A percentile compares a stretch with the other conserved stretches of the same genome.
Evolutionary conservation across 495 filamentous ascomycete species (phyloP).

Genomic region (Neurospora sp.): DNA sequence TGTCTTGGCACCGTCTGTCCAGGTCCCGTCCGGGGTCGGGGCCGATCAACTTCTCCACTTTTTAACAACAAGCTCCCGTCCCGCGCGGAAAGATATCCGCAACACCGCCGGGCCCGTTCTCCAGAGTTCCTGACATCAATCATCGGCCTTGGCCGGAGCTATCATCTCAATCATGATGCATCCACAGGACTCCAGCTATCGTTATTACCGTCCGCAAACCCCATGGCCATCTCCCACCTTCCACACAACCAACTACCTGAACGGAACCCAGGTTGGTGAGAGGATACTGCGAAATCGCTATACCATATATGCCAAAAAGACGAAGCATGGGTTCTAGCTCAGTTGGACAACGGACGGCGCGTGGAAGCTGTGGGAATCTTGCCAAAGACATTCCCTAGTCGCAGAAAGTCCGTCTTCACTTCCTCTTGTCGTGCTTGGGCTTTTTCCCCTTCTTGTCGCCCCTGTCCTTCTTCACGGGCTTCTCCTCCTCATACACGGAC

Average conservation of each 20-base stretch:
- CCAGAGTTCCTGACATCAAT: background rate
- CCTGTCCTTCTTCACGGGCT: slow-evolving; percentile 43
- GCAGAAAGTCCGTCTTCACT: slow-evolving; percentile 4
- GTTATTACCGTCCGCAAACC: background rate
- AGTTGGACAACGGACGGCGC: background rate
- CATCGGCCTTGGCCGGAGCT: background rate
- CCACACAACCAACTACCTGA: background rate
- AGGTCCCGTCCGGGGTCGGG: background rate
- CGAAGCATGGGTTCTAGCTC: background rate
- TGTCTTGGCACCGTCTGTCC: background rate
- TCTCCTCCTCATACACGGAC: slow-evolving; percentile 50
- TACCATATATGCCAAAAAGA: background rate
- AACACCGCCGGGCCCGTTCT: background rate
- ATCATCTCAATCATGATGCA: background rate
- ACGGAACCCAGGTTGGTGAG: background rate
- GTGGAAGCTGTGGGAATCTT: background rate
- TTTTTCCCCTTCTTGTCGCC: slow-evolving; percentile 47
- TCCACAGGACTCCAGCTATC: background rate
- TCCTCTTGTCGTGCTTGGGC: slow-evolving; percentile 35
- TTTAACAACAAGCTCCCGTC: background rate
- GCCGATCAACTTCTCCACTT: background rate
- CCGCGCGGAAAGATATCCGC: background rate
- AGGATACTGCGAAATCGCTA: background rate
- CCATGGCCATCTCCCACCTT: background rate
- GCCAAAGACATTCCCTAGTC: background rate